Base-by-base conservation (phyloP, 495 filamentous ascomycete genomes). In the Chaetomium cochliodes region DNA sequence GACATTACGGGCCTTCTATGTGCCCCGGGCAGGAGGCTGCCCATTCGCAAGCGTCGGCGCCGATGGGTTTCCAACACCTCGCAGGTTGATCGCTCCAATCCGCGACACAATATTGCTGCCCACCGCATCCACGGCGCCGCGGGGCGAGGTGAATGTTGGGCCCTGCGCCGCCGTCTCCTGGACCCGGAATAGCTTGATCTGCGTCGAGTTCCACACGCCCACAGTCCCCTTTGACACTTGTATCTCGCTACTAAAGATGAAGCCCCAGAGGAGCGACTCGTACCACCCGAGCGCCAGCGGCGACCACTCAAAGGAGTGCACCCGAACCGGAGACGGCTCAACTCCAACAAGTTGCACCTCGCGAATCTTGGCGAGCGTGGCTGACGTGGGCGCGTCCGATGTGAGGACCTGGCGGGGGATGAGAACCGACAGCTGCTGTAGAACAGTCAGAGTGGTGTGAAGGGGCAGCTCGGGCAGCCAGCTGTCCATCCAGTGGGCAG, bases 251-350 rank as follows among this genome's bases (percentile, higher is more conserved):
- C 88, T 84, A 77, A 97, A 98, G 67, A 97, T 87, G 76, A 97
- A 92, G n/a, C 91, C 87, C 94, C 94, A 98, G 8, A 98, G 84
- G 22, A 98, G 76, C 0, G 89, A 92, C 73, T 97, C 92, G 70
- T 98, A 98, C 94, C 94, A 98, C 54, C 96, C 94, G 44, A 98
- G 83, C 0, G 91, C 90, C 13, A 97, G 80, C 0, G 92, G 87
- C 2, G 93, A 93, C 94, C 94, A 98, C 77, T 96, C 91, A 74
- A 98, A 98, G 58, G 90, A 88, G 70, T 97, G 94, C 1, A 92
- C 87, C 41, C 90, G 85, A 53, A 89, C 79, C 0, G 90, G 83
- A 2, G 88, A 86, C 12, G 90, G 86, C 26, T 97, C 93, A 61
- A 96, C 86, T 39, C 82, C 85, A 12, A 80, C 69, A 7, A 86